These are phyloP conservation scores for Mycena alexandri DNA, from an alignment of 768 basidiomycete genomes.

Conservation along the genomic window DNA sequence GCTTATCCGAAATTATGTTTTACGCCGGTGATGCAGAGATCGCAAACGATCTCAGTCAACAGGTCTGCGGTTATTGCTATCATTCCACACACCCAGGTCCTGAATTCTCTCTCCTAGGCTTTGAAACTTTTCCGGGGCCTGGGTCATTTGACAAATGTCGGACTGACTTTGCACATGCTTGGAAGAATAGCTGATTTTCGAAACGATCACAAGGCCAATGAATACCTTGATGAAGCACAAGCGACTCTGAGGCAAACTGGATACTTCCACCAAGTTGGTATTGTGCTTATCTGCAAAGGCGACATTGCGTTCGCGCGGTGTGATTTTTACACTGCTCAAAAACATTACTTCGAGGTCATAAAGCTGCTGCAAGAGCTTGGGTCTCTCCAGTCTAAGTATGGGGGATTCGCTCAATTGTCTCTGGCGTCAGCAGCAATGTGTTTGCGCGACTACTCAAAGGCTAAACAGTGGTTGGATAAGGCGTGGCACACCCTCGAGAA, in stretches of 20 bases:
- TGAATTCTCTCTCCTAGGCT: slow-evolving; percentile 18
- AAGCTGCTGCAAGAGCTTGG: slow-evolving; percentile 23
- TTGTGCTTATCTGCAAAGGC: slow-evolving; percentile 26
- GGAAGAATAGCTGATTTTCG: slow-evolving; percentile 26
- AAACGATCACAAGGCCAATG: slow-evolving; percentile 27
- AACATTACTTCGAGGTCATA: slow-evolving; percentile 25
- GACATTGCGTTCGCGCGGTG: slow-evolving; percentile 33
- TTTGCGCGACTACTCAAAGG: slow-evolving; percentile 28
- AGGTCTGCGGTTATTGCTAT: slow-evolving; percentile 7
- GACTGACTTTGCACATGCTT: slow-evolving; percentile 30
- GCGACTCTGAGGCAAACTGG: slow-evolving; percentile 30
- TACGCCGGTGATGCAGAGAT: slow-evolving; percentile 23
- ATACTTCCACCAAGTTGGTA: slow-evolving; percentile 15
- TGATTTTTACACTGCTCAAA: slow-evolving; percentile 28
- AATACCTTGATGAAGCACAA: slow-evolving; percentile 32
- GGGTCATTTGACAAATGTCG: slow-evolving; percentile 34
- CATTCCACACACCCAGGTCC: neutral
- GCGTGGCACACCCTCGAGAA: slow-evolving; percentile 21
- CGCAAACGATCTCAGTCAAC: slow-evolving; percentile 25
- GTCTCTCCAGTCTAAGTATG: slow-evolving; percentile 3
- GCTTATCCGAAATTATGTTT: slow-evolving; percentile 34
- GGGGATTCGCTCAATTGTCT: slow-evolving; percentile 32
- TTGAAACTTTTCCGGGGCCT: slow-evolving; percentile 34
- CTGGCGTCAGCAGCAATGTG: slow-evolving; percentile 25
- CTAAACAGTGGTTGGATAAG: slow-evolving; percentile 22